Conservation (phyloP, 176 grass and related monocot genomes). For the Aegilops umbellulata region DNA sequence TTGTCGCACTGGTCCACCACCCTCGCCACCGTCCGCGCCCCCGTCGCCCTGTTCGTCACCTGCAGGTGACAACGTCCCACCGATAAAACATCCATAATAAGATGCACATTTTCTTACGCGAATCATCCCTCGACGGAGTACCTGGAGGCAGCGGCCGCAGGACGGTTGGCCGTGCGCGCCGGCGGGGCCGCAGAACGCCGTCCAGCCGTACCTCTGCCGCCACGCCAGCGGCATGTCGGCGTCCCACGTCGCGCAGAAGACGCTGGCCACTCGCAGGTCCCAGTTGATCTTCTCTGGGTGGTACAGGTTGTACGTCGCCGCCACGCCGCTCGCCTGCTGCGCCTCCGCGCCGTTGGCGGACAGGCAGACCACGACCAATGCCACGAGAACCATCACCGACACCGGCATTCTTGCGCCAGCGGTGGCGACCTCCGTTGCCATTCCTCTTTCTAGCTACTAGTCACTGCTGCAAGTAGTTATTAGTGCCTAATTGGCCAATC, state of each 20-base stretch:
- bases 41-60: constrained; percentile 58
- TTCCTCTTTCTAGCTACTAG: not conserved
- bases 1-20: constrained; percentile 76
- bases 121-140: not conserved
- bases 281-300: constrained; percentile 47
- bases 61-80: no score
- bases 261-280: constrained; percentile 44
- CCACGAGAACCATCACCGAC: not conserved
- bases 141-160: constrained; percentile 64
- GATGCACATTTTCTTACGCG: no score
- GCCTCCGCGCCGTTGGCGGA: not conserved
- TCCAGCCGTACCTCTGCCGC: constrained; percentile 60
- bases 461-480: not conserved
- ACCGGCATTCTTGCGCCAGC: not conserved
- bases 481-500: not conserved
- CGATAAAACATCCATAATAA: no score
- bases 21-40: constrained; percentile 26
- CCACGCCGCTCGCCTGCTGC: constrained; percentile 44
- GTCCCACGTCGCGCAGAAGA: constrained; percentile 68
- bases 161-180: constrained; percentile 39
- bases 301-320: constrained; percentile 58
- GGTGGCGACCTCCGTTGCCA: not conserved
- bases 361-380: not conserved
- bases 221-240: constrained; percentile 44
- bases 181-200: constrained; percentile 64